These are phyloP conservation scores for Polyplosphaeria fusca DNA, from an alignment of 495 filamentous ascomycete genomes.

Conservation along the genomic window DNA sequence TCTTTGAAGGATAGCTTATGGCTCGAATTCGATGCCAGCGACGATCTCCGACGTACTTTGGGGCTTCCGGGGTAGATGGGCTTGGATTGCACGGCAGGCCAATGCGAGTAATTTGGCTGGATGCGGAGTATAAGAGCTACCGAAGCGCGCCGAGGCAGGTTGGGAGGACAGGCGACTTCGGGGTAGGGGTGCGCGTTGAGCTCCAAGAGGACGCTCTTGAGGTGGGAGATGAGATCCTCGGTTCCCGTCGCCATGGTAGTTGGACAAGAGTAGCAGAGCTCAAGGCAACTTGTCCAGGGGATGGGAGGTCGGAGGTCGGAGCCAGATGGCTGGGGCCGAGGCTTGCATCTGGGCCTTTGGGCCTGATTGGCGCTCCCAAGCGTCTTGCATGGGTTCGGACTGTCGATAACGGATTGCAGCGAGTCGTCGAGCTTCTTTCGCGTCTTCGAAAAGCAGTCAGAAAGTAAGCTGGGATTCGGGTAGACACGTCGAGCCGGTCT, in stretches of 20 bases:
- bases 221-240: constrained; percentile 37
- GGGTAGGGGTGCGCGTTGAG: constrained; percentile 58
- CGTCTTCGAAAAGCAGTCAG: no score
- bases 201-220: constrained; percentile 48
- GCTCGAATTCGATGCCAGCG: constrained; percentile 28
- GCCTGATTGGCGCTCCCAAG: not conserved
- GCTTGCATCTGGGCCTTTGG: not conserved
- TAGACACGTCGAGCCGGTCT: no score
- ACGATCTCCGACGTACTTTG: constrained; percentile 10
- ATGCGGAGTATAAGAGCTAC: constrained; percentile 71
- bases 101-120: constrained; percentile 57
- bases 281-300: no score
- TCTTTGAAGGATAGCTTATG: constrained; percentile 40
- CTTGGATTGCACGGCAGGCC: constrained; percentile 42
- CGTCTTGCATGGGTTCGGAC: no score
- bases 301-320: no score
- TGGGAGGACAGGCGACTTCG: constrained; percentile 59
- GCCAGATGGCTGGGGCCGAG: not conserved
- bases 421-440: no score
- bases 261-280: no score
- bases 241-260: constrained; percentile 19
- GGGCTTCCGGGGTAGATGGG: not conserved
- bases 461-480: no score
- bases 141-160: constrained; percentile 64
- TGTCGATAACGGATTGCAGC: no score